Percentiles rank a stretch among this genome's conserved stretches.
Conservation (phyloP, 495 filamentous ascomycete genomes). For the Aspergillus conjunctus region DNA sequence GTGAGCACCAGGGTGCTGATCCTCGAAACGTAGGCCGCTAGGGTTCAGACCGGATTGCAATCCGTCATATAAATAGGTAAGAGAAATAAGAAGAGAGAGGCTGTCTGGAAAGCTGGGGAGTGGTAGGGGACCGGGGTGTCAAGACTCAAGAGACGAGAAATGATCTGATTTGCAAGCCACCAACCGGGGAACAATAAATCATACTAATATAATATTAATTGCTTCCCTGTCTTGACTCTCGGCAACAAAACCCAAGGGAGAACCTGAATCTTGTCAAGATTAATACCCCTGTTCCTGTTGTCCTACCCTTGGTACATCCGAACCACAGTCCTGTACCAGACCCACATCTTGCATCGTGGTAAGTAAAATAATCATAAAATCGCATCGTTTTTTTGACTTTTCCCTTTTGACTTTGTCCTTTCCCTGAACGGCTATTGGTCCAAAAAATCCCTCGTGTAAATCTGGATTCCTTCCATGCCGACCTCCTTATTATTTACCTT, state of each 20-base stretch:
- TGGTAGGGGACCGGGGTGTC: neutral
- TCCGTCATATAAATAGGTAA: conserved; percentile 3
- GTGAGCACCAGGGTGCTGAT: conserved; percentile 17
- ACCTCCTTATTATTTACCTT: conserved; percentile 18
- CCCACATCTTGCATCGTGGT: conserved; percentile 13
- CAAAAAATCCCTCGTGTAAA: conserved; percentile 37
- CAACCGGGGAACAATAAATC: neutral
- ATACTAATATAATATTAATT: neutral
- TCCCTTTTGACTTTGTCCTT: conserved; percentile 11
- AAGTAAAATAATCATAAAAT: conserved; percentile 14
- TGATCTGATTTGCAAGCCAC: neutral
- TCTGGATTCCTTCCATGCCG: conserved; percentile 12
- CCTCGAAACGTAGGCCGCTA: conserved; percentile 5
- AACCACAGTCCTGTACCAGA: conserved; percentile 3
- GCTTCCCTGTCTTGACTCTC: too few relatives aligned
- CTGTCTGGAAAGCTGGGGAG: neutral
- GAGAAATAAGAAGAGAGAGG: neutral
- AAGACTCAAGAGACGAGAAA: neutral
- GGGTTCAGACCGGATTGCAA: conserved; percentile 8
- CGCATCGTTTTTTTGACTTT: conserved; percentile 9
- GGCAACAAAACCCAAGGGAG: too few relatives aligned
- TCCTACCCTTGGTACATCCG: conserved; percentile 4
- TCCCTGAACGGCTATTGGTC: conserved; percentile 24
- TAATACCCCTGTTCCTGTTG: conserved; percentile 6
- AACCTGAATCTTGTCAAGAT: neutral